Evolutionary conservation across 805 yeast species (phyloP), one percentile per base, ranked within the genome.

Genomic region (Metschnikowia corniflorae): DNA sequence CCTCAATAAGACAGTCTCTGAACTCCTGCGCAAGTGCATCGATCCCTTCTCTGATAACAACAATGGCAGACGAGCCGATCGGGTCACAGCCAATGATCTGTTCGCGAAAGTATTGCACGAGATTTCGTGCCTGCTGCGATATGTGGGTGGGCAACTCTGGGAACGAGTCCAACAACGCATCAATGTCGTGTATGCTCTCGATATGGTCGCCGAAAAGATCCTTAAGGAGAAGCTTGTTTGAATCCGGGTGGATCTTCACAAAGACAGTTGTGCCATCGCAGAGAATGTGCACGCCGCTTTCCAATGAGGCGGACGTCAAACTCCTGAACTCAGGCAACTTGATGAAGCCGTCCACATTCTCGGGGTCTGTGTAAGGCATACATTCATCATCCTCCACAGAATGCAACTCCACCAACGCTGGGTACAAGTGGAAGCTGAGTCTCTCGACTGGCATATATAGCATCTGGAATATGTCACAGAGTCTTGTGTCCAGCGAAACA

Each of bases 221-320:
- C 44, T 75, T 68, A 22, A 89, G 51, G 16, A 93, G 65, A 40
- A 77, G 58, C 7, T 82, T 77, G 47, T 82, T 79, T 0, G 85
- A 84, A 28, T 77, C 73, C 14, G 75, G 75, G 57, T 84, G 86
- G 27, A 89, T 64, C 78, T 85, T 82, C 24, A 89, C 63, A 34
- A 68, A 68, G 3, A 80, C 66, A 10, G 61, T 52, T 16, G 64
- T 66, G 14, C 95, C 91, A 50, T 86, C 77, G 64, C 84, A 88
- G 15, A 83, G 60, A 31, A 93, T 55, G 58, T 84, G 87, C 7
- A 85, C 88, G 6, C 95, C 94, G 28, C 87, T 86, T 35, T 73
- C 67, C 41, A 78, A 63, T 36, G 75, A 51, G 26, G 58, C 51
- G 29, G 63, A 37, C 12, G 66, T 53, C 44, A 75, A 75, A 23